phyloP scores from a whole-genome alignment of 495 filamentous ascomycete genomes.

The Cenococcum geophilum region DNA sequence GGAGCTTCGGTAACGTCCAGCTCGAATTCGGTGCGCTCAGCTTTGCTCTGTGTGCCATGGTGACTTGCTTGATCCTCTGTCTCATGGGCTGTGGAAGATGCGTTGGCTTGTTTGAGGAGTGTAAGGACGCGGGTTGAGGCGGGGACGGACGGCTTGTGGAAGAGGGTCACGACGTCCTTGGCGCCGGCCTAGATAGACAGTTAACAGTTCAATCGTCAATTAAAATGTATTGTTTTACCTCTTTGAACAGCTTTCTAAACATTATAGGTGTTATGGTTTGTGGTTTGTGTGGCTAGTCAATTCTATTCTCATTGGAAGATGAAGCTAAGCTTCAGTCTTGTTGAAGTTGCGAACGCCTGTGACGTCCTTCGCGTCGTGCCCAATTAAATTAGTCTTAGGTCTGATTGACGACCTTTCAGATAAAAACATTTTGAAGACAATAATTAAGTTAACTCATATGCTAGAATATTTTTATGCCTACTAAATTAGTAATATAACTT shows the following conservation, averaged over 20 bases:
- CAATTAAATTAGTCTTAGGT: not conserved
- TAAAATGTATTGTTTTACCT: conserved; percentile 23
- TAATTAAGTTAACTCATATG: too few species aligned
- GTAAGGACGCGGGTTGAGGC: conserved; percentile 61
- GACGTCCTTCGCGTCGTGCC: not conserved
- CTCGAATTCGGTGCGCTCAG: conserved; percentile 64
- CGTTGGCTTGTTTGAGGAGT: conserved; percentile 67
- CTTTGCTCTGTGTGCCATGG: conserved; percentile 49
- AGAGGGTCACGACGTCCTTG: conserved; percentile 84
- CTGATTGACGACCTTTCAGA: too few species aligned
- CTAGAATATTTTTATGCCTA: too few species aligned
- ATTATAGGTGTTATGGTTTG: not conserved
- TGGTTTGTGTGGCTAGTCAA: not conserved
- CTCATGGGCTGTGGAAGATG: conserved; percentile 51
- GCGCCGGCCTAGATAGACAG: conserved; percentile 32
- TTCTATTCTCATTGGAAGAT: not conserved
- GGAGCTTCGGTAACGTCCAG: conserved; percentile 74
- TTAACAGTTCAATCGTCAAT: conserved; percentile 3
- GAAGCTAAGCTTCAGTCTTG: not conserved
- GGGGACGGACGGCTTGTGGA: conserved; percentile 68
- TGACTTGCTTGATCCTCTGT: conserved; percentile 63
- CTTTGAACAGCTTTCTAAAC: conserved; percentile 38
- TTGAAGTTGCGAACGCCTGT: not conserved
- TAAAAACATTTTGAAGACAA: too few species aligned
- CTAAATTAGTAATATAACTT: too few species aligned